Conservation (phyloP, 2,329 filamentous ascomycete species). For the Phialophora chinensis region DNA sequence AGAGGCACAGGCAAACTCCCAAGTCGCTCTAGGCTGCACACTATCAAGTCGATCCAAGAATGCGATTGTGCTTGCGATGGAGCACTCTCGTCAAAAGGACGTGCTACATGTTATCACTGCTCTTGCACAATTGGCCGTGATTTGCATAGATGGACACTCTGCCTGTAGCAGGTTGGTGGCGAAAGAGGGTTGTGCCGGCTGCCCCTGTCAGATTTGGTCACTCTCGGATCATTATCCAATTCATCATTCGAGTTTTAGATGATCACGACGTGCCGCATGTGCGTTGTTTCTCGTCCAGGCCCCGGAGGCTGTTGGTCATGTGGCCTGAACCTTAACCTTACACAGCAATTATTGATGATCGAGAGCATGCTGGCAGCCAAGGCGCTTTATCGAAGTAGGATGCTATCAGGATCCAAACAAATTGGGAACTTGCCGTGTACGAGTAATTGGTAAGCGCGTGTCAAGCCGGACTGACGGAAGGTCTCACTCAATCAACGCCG, state of each 20-base stretch:
- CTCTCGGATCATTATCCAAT: not conserved
- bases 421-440: not conserved
- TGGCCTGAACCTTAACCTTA: constrained; percentile 7
- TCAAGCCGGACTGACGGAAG: not conserved
- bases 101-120: too few relatives aligned
- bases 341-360: not conserved
- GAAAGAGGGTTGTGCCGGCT: not conserved
- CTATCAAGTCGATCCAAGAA: too few relatives aligned
- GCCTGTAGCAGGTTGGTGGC: not conserved
- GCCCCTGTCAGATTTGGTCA: not conserved
- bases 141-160: not conserved
- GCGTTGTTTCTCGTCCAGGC: too few relatives aligned
- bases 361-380: not conserved
- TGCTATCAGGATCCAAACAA: not conserved
- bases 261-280: too few relatives aligned
- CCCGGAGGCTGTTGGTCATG: not conserved
- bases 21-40: not conserved
- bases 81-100: too few relatives aligned
- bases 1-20: not conserved
- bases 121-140: not conserved
- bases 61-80: too few relatives aligned
- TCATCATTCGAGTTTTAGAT: not conserved
- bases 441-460: not conserved
- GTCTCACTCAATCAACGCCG: not conserved
- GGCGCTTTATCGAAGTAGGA: not conserved